These are phyloP conservation scores for Gaeumannomyces sp. DNA, from an alignment of 2,329 filamentous ascomycete species.

Conservation along the genomic window DNA sequence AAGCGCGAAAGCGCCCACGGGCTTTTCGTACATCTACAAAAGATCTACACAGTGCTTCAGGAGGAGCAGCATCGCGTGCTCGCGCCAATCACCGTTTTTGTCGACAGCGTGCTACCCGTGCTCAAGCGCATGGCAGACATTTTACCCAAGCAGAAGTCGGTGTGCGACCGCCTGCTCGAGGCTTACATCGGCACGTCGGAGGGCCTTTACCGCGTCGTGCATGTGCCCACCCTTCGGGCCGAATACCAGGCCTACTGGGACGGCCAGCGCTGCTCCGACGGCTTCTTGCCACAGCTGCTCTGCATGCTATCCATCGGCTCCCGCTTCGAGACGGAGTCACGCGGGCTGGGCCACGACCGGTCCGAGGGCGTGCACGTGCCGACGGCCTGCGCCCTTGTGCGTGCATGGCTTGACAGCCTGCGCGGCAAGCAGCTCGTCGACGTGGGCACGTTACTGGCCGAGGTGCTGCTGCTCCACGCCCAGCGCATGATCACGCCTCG, in stretches of 20 bases:
- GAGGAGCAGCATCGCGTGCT: conserved; percentile 40
- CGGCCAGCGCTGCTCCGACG: conserved; percentile 32
- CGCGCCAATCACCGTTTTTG: conserved; percentile 48
- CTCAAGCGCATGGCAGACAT: conserved; percentile 53
- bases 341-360: conserved; percentile 45
- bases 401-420: conserved; percentile 46
- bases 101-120: conserved; percentile 53
- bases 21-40: conserved; percentile 37
- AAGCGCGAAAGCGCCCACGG: conserved; percentile 35
- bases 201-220: conserved; percentile 46
- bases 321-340: conserved; percentile 44
- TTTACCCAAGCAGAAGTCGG: conserved; percentile 37
- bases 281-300: conserved; percentile 48
- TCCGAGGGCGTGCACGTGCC: conserved; percentile 49
- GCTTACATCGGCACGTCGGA: conserved; percentile 46
- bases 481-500: conserved; percentile 42
- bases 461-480: conserved; percentile 47
- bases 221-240: conserved; percentile 43
- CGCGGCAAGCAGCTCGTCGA: conserved; percentile 47
- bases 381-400: conserved; percentile 48
- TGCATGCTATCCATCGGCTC: conserved; percentile 48
- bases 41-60: conserved; percentile 41
- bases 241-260: conserved; percentile 49
- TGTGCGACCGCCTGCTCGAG: conserved; percentile 45
- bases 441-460: conserved; percentile 46